A percentile compares a stretch with the other conserved stretches of the same genome.
phyloP scores from a whole-genome alignment of 371 early-diverging fungal species.

The Mortierella sp. region DNA sequence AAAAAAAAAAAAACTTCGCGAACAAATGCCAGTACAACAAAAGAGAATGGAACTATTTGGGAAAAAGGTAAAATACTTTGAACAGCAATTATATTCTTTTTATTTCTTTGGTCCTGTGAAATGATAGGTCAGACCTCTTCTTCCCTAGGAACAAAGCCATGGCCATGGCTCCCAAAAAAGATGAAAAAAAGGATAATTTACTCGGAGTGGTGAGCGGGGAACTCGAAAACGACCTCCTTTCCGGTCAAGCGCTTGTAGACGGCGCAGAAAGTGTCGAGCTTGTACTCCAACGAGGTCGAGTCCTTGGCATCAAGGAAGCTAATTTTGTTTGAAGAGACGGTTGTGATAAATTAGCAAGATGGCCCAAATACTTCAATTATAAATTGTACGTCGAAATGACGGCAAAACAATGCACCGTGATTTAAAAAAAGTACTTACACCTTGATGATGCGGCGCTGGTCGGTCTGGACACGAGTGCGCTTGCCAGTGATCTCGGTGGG shows the following conservation, averaged over 20 bases:
- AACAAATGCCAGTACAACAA: background rate
- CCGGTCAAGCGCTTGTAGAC: constrained; percentile 97
- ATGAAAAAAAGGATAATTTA: constrained; percentile 52
- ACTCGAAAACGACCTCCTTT: constrained; percentile 98
- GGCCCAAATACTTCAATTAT: constrained; percentile 7
- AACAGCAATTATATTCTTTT: constrained; percentile 17
- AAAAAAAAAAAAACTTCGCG: background rate
- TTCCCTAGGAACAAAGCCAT: constrained; percentile 6
- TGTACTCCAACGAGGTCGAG: constrained; percentile 95
- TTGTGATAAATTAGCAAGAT: constrained; percentile 8
- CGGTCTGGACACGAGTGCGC: constrained; percentile 95
- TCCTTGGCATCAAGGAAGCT: constrained; percentile 97
- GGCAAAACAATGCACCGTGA: background rate
- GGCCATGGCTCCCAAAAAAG: constrained; percentile 10
- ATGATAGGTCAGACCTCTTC: background rate
- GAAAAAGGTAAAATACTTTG: constrained; percentile 1
- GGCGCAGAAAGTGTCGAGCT: constrained; percentile 96
- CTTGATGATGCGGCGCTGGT: constrained; percentile 95
- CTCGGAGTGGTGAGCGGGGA: constrained; percentile 77
- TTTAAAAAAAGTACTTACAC: constrained; percentile 68
- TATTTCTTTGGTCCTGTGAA: constrained; percentile 2
- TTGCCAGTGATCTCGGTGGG: constrained; percentile 98
- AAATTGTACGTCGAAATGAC: background rate
- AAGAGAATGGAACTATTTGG: background rate
- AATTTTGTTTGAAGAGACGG: constrained; percentile 62